A percentile compares a stretch with the other conserved stretches of the same genome.
phyloP scores from a whole-genome alignment of 2,329 filamentous ascomycete species.

The Diaporthe citri region DNA sequence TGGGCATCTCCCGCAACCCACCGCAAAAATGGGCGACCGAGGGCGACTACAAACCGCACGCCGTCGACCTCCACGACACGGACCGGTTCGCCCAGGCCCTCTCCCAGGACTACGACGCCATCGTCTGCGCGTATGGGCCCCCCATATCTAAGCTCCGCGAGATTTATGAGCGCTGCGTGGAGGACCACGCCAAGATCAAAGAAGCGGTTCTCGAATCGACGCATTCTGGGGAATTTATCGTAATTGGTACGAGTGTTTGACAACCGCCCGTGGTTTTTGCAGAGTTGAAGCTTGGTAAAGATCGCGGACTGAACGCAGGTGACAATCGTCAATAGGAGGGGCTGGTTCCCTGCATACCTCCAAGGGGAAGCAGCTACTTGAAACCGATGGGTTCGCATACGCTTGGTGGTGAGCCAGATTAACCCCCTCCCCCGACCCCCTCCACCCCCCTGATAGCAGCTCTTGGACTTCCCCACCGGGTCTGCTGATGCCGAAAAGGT shows the following conservation, averaged over 20 bases:
- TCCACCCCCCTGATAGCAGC: neutral
- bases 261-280: neutral
- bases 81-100: neutral
- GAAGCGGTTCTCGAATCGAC: neutral
- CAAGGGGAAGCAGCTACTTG: neutral
- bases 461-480: neutral
- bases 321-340: neutral
- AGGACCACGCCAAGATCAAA: neutral
- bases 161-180: neutral
- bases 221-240: neutral
- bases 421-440: neutral
- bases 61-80: neutral
- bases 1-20: slow-evolving; percentile 3
- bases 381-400: neutral
- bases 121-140: neutral
- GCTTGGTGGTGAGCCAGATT: neutral
- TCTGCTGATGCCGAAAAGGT: neutral
- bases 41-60: neutral
- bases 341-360: neutral
- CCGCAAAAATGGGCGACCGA: neutral
- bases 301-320: neutral
- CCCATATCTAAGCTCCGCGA: neutral
- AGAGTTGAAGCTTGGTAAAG: neutral
- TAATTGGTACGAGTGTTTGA: neutral
- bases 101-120: neutral